Evolutionary conservation across 345 rosid genomes (phyloP), one percentile per base, ranked within the genome.

Genomic region (Euphorbia tirucalli): DNA sequence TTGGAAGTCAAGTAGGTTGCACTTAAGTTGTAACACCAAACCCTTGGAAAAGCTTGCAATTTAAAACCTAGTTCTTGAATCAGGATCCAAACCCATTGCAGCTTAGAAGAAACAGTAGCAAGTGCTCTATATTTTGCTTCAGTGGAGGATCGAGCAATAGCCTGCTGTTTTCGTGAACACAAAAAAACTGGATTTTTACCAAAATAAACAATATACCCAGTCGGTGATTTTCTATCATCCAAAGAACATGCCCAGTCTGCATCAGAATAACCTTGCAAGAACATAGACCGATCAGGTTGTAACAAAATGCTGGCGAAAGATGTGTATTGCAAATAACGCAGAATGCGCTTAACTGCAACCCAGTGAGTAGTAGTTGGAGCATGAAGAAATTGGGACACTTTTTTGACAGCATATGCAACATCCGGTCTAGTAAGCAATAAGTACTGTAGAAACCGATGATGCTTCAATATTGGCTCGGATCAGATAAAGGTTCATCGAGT

Each of bases 61-160:
- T n/a, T n/a, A n/a, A n/a, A n/a, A n/a, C n/a, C n/a, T n/a, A n/a
- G n/a, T n/a, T n/a, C n/a, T n/a, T n/a, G n/a, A n/a, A n/a, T n/a
- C n/a, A n/a, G n/a, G n/a, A n/a, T n/a, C n/a, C 71, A 27, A 64
- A 41, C 46, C 46, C 11, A 41, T 4, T 41, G 5, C 11, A 41
- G 46, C 46, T 41, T 11, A 41, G 46, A 37, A 25, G 71, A 64
- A 65, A 57, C 68, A 43, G 5, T 41, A 41, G 46, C 46, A 41
- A 37, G 6, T 8, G 52, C 10, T 13, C 52, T 48, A 48, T 48
- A 13, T 18, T 48, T 13, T 48, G 52, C 52, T 13, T 48, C 15
- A 4, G 15, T 48, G 15, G 52, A 4, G 10, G 52, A 41, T 5
- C 46, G 46, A 41, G 46, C 46, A 4, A 41, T 11, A 41, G 46